Percentiles rank a stretch among this genome's conserved stretches.
These are phyloP conservation scores for Penicillium goetzii DNA, from an alignment of 495 filamentous ascomycete genomes.

Conservation along the genomic window DNA sequence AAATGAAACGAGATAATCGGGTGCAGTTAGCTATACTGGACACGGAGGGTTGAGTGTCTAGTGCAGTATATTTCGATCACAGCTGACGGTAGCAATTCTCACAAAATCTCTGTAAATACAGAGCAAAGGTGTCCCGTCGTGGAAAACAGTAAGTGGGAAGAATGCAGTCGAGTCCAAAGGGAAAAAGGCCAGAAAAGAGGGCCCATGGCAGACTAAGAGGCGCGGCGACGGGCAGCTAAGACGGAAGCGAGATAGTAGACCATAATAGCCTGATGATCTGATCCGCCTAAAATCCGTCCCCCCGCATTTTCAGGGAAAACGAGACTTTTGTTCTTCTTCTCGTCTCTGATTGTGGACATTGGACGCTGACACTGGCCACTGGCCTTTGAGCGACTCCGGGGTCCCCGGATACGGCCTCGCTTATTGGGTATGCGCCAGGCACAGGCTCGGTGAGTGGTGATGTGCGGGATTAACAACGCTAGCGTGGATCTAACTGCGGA, in stretches of 20 bases:
- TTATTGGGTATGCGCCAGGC: conserved; percentile 16
- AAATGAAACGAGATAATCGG: neutral
- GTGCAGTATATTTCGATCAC: neutral
- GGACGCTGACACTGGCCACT: neutral
- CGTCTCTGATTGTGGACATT: neutral
- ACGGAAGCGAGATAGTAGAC: conserved; percentile 17
- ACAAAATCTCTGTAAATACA: neutral
- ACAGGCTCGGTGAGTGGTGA: conserved; percentile 3
- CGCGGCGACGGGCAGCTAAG: conserved; percentile 6
- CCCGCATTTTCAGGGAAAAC: conserved; percentile 30
- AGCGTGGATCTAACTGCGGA: conserved; percentile 12
- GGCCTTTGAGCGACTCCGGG: conserved; percentile 9
- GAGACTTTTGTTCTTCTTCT: neutral
- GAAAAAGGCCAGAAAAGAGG: conserved; percentile 4
- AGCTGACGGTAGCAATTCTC: neutral
- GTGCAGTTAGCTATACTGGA: neutral
- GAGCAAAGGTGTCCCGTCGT: neutral
- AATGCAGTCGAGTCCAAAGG: conserved; percentile 1
- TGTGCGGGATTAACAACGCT: conserved; percentile 19
- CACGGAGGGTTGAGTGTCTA: neutral
- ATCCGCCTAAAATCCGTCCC: conserved; percentile 23
- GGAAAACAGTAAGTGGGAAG: conserved; percentile 1
- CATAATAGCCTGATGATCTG: conserved; percentile 29
- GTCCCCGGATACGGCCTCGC: conserved; percentile 21
- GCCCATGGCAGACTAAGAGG: conserved; percentile 14